These are phyloP conservation scores for Metschnikowia cerradonensis DNA, from an alignment of 805 yeast species.

Conservation along the genomic window DNA sequence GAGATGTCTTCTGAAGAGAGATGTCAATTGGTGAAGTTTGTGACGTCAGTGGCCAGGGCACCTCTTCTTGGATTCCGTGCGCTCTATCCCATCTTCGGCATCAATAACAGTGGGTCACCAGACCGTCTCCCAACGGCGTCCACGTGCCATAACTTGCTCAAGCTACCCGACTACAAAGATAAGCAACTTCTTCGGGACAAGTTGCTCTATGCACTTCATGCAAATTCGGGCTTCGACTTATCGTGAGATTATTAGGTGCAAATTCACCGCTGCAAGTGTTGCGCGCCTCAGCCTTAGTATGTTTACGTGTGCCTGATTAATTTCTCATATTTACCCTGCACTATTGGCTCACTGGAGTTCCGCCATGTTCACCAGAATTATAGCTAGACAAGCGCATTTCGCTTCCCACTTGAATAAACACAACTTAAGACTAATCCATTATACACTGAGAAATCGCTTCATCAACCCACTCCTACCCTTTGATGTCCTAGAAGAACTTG, in stretches of 20 bases:
- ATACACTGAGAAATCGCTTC: neutral
- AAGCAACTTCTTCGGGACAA: slow-evolving; percentile 47
- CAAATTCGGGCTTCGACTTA: slow-evolving; percentile 86
- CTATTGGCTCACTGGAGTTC: neutral
- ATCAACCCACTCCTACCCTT: slow-evolving; percentile 41
- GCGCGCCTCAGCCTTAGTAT: slow-evolving; percentile 1
- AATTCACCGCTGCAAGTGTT: neutral
- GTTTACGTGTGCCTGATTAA: neutral
- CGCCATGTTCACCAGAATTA: neutral
- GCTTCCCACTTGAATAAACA: neutral
- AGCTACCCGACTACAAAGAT: slow-evolving; percentile 72
- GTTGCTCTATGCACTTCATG: slow-evolving; percentile 70
- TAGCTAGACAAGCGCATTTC: neutral
- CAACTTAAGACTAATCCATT: neutral
- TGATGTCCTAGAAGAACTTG: slow-evolving; percentile 37
- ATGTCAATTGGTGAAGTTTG: slow-evolving; percentile 72
- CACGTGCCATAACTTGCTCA: slow-evolving; percentile 86
- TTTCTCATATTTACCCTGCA: neutral
- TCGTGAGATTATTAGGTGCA: slow-evolving; percentile 7
- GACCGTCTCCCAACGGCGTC: slow-evolving; percentile 85
- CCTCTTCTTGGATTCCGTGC: slow-evolving; percentile 80
- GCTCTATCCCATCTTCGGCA: slow-evolving; percentile 70
- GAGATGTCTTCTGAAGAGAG: slow-evolving; percentile 66
- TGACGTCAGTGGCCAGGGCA: slow-evolving; percentile 87
- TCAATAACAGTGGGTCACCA: slow-evolving; percentile 56